Evolutionary conservation across 2,329 filamentous ascomycete species (phyloP).

Genomic region (Ophiocordyceps camponoti-saundersi): DNA sequence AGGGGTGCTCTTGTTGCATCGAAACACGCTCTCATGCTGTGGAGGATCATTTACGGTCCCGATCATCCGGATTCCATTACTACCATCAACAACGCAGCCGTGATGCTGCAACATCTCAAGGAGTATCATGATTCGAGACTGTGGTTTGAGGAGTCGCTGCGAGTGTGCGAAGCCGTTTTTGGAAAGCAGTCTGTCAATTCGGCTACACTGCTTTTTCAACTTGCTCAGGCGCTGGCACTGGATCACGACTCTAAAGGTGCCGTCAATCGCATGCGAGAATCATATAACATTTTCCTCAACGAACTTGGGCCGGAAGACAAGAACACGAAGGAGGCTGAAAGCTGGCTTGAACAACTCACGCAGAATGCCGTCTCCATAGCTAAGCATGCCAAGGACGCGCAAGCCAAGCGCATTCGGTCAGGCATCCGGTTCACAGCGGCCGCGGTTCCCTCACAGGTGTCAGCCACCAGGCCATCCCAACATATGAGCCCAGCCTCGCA

Average conservation of each 20-base stretch:
- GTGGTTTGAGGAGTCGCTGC: conserved; percentile 90
- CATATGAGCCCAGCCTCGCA: conserved; percentile 12
- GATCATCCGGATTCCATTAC: conserved; percentile 96
- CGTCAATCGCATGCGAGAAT: conserved; percentile 86
- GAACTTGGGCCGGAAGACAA: conserved; percentile 81
- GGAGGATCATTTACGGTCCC: conserved; percentile 91
- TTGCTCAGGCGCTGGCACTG: conserved; percentile 87
- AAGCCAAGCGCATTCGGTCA: conserved; percentile 55
- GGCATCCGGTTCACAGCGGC: conserved; percentile 45
- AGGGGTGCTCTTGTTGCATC: conserved; percentile 75
- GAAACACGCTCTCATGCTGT: conserved; percentile 82
- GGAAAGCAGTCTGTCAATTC: conserved; percentile 84
- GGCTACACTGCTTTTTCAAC: conserved; percentile 89
- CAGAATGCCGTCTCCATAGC: conserved; percentile 90
- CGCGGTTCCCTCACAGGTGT: conserved; percentile 9
- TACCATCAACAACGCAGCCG: conserved; percentile 94
- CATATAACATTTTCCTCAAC: conserved; percentile 83
- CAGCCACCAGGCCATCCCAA: conserved; percentile 14
- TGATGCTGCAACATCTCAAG: conserved; percentile 95
- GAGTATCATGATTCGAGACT: conserved; percentile 84
- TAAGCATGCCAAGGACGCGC: conserved; percentile 78
- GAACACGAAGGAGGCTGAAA: conserved; percentile 96
- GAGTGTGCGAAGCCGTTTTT: conserved; percentile 77
- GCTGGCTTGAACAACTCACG: conserved; percentile 89
- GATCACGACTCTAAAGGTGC: conserved; percentile 88